Base-by-base conservation (phyloP, 371 early-diverging fungal genomes). In the Saksenaea oblongispora region DNA sequence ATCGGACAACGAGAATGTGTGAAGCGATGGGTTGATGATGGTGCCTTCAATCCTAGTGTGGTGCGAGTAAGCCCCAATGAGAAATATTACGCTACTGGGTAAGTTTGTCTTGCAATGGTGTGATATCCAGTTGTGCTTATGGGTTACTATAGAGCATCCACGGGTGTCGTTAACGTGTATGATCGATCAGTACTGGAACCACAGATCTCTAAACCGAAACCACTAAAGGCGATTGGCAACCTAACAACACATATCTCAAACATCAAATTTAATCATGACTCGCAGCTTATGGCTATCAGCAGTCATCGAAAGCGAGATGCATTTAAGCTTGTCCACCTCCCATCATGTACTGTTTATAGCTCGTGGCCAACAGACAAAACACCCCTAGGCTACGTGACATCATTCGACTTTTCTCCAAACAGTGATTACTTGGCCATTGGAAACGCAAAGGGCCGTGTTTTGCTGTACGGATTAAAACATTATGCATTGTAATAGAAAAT, bases 331-430 rank as follows among this genome's bases (percentile, higher is more conserved):
- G 73, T 92, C 4, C 95, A 98, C 74, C 67, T 91, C 35, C 90
- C 93, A 13, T 84, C 93, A 0, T 77, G 85, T 51, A 81, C 85
- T 14, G 94, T 96, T 41, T 95, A 91, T 74, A 62, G 81, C 61
- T 97, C 96, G 79, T 98, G 97, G 97, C 97, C 97, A 3, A 94
- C 93, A 9, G 68, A 71, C 10, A 74, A 76, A 26, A 94, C 96
- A 5, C 95, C 95, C 13, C 77, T 96, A 34, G 84, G 90, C 34
- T 84, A 91, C 67, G 92, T 95, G 35, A 79, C 86, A 41, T 70
- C 79, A 54, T 70, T 91, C 26, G 88, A 84, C 51, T 97, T 96
- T 69, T 95, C 95, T 14, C 95, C 95, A 17, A 83, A 89, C 61
- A 92, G 95, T 54, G 95, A 95, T 10, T 95, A 92, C 63, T 64